phyloP scores from a whole-genome alignment of 2,329 filamentous ascomycete species.

The Calonectria pseudoreteaudii region DNA sequence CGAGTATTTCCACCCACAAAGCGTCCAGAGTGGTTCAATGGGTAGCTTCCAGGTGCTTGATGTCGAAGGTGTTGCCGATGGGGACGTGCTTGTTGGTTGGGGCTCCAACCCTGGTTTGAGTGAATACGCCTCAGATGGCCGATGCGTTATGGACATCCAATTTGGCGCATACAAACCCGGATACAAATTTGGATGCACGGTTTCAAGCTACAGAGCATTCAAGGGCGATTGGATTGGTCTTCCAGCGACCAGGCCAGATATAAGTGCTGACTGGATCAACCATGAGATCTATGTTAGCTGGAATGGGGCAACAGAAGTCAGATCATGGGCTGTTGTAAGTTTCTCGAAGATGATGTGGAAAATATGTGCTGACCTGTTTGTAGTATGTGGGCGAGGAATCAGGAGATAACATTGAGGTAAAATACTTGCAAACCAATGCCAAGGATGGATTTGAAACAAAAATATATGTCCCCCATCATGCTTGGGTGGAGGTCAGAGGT shows the following conservation, averaged over 20 bases:
- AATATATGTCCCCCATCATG: not conserved
- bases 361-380: not conserved
- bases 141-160: conserved; percentile 21
- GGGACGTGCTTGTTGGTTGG: conserved; percentile 15
- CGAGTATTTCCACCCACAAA: conserved; percentile 4
- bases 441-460: conserved; percentile 20
- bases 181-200: conserved; percentile 15
- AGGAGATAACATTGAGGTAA: not conserved
- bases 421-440: not conserved
- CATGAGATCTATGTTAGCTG: conserved; percentile 13
- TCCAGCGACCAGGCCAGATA: conserved; percentile 5
- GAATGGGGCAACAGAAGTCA: conserved; percentile 24
- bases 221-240: conserved; percentile 18
- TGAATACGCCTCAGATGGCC: conserved; percentile 10
- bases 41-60: conserved; percentile 14
- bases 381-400: conserved; percentile 11
- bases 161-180: conserved; percentile 16
- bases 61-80: conserved; percentile 1
- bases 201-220: conserved; percentile 16
- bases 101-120: conserved; percentile 19
- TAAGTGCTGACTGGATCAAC: conserved; percentile 7
- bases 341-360: not conserved
- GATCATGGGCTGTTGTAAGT: conserved; percentile 23
- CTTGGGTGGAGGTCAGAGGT: conserved; percentile 11
- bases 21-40: conserved; percentile 20